Evolutionary conservation across 768 basidiomycete genomes (phyloP), one percentile per base, ranked within the genome.

Genomic region (Royoungia palumana): DNA sequence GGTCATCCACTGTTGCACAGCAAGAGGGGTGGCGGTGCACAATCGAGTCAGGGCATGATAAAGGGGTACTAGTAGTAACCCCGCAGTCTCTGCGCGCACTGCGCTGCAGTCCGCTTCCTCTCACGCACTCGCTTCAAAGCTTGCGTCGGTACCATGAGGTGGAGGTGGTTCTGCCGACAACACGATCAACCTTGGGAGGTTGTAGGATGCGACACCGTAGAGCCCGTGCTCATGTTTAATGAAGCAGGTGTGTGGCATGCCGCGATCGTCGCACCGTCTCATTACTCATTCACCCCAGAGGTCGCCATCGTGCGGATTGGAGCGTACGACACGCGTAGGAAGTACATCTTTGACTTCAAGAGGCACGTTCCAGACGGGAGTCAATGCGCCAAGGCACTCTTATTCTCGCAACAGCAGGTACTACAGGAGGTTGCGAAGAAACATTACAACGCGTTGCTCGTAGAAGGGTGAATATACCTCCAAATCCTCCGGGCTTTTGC

Each of bases 181-280:
- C 49, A 43, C 44, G 79, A 84, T 59, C 69, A 70, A 9, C 79
- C 85, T 32, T 90, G 88, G 88, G 88, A 90, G 69, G 87, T 89
- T 35, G 83, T 89, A 24, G 81, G 82, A 49, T 80, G 74, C 60
- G 79, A 77, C 59, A 67, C 72, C 27, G 79, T 90, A 41, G 77
- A 82, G 39, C 82, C 87, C 21, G 77, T 89, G 13, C 72, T 78
- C 16, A 79, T 77, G 65, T 85, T 80, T 64, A 76, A 80, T 54
- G 81, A 80, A 21, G 68, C 71, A 44, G 79, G 85, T 53, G 81
- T 81, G 82, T 49, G 60, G 38, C 50, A 28, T 44, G 19, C 20
- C 42, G 35, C 27, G 35, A 55, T 53, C 44, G 32, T 52, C 42
- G 25, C 24, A 19, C 30, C 39, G 17, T 46, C 49, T 54, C n/a